Percentiles rank a stretch among this genome's conserved stretches.
phyloP scores from a whole-genome alignment of 75 land plant genomes.

The Chamaecyparis obtusa region DNA sequence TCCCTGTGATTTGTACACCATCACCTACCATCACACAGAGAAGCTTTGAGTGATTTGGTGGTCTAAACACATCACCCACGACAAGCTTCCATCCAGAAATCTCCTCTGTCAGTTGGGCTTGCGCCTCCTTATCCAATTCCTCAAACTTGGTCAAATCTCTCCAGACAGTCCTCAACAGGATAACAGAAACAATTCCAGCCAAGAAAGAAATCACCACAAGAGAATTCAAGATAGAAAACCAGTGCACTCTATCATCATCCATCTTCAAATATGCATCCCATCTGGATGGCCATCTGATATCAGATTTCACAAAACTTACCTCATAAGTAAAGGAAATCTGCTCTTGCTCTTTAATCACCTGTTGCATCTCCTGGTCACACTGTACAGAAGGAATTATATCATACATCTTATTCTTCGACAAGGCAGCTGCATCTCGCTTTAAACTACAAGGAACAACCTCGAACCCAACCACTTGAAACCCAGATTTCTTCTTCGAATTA shows the following conservation, averaged over 20 bases:
- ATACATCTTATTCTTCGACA: constrained; percentile 40
- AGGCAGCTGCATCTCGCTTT: constrained; percentile 26
- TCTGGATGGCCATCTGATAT: constrained; percentile 82
- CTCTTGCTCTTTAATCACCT: constrained; percentile 43
- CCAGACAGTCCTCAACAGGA: constrained; percentile 76
- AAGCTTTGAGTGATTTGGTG: constrained; percentile 53
- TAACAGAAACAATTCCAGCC: constrained; percentile 91
- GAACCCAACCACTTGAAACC: constrained; percentile 77
- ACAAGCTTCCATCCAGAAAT: constrained; percentile 93
- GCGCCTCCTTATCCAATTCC: constrained; percentile 88
- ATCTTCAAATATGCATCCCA: constrained; percentile 95
- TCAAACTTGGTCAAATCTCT: constrained; percentile 87
- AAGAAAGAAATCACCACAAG: constrained; percentile 86
- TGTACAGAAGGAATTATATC: constrained; percentile 28
- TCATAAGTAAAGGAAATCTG: constrained; percentile 62
- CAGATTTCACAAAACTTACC: constrained; percentile 65
- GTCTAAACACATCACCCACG: constrained; percentile 88
- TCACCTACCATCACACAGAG: constrained; percentile 86
- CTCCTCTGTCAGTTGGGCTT: constrained; percentile 93
- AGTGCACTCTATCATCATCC: constrained; percentile 85
- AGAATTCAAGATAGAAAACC: constrained; percentile 93
- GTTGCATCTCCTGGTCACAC: constrained; percentile 34
- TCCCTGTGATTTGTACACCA: constrained; percentile 84
- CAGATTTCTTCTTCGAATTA: constrained; percentile 29
- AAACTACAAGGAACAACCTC: constrained; percentile 72